A percentile compares a stretch with the other conserved stretches of the same genome.
phyloP scores from a whole-genome alignment of 345 rosid species.

The Adansonia digitata region DNA sequence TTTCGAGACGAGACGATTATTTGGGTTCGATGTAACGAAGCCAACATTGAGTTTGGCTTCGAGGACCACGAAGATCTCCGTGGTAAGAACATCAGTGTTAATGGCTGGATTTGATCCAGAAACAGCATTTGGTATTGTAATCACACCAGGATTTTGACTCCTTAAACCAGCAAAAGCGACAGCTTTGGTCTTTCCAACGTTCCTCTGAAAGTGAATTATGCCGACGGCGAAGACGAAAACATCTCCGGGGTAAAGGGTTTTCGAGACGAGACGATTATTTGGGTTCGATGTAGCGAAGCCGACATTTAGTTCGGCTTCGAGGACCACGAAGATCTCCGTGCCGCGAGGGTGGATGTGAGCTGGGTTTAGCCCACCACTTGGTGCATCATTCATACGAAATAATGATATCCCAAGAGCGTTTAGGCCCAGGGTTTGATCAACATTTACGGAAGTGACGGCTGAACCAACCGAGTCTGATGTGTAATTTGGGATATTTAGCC shows the following conservation, averaged over 20 bases:
- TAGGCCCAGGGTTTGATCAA: background rate
- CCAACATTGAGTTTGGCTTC: slow-evolving; percentile 22
- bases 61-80: slow-evolving; percentile 16
- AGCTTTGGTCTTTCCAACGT: background rate
- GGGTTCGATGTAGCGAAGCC: slow-evolving; percentile 3
- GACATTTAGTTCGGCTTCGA: background rate
- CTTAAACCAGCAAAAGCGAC: slow-evolving; percentile 28
- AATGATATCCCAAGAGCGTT: slow-evolving; percentile 10
- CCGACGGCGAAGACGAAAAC: background rate
- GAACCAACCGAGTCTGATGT: background rate
- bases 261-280: background rate
- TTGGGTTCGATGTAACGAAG: too few species aligned
- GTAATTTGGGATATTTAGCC: background rate
- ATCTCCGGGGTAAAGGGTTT: background rate
- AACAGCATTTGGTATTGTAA: slow-evolving; percentile 33
- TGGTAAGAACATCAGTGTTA: slow-evolving; percentile 35
- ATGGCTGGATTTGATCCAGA: slow-evolving; percentile 39
- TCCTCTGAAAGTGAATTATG: background rate
- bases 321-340: background rate
- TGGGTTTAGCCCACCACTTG: background rate
- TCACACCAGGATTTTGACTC: slow-evolving; percentile 43
- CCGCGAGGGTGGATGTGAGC: slow-evolving; percentile 12
- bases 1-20: slow-evolving; percentile 13
- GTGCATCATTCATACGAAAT: background rate
- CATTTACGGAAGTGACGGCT: background rate